Percentiles rank a stretch among this genome's conserved stretches.
phyloP scores from a whole-genome alignment of 108 stramenopile genomes.

The Nitzschia inconspicua region DNA sequence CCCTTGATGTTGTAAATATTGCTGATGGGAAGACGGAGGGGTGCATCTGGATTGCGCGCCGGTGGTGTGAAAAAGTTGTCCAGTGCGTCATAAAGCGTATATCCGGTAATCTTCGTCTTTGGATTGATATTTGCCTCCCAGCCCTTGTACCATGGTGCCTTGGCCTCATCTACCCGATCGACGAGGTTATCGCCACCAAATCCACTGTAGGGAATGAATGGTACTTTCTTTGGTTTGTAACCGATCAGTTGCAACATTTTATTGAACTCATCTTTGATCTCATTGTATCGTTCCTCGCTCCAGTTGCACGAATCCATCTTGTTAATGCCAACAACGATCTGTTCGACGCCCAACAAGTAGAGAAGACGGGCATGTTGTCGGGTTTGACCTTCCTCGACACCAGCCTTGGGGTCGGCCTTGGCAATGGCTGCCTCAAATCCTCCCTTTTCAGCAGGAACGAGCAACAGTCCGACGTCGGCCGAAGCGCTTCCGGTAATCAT shows the following conservation, averaged over 20 bases:
- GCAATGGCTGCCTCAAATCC: slow-evolving; percentile 74
- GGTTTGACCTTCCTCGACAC: slow-evolving; percentile 70
- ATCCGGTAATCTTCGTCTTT: slow-evolving; percentile 42
- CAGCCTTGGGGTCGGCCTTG: slow-evolving; percentile 64
- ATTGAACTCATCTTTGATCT: slow-evolving; percentile 64
- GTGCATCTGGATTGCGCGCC: slow-evolving; percentile 34
- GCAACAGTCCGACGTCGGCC: slow-evolving; percentile 66
- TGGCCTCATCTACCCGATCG: slow-evolving; percentile 51
- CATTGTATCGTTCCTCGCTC: slow-evolving; percentile 57
- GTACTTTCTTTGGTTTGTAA: slow-evolving; percentile 74
- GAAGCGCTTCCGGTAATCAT: slow-evolving; percentile 70
- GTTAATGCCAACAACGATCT: slow-evolving; percentile 69
- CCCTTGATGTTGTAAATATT: slow-evolving; percentile 70
- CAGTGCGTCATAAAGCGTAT: slow-evolving; percentile 51
- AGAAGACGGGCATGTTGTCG: slow-evolving; percentile 70
- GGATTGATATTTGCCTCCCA: slow-evolving; percentile 55
- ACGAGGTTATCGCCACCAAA: slow-evolving; percentile 69
- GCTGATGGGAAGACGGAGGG: slow-evolving; percentile 59
- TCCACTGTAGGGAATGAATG: slow-evolving; percentile 68
- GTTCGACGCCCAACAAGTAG: slow-evolving; percentile 67
- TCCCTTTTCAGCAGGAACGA: slow-evolving; percentile 70
- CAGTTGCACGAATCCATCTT: slow-evolving; percentile 68
- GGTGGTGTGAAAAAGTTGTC: slow-evolving; percentile 57
- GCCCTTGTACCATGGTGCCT: slow-evolving; percentile 71
- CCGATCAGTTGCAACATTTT: slow-evolving; percentile 71